Evolutionary conservation across 768 basidiomycete genomes (phyloP), one percentile per base, ranked within the genome.

Genomic region (Leccinum pellstonianum): DNA sequence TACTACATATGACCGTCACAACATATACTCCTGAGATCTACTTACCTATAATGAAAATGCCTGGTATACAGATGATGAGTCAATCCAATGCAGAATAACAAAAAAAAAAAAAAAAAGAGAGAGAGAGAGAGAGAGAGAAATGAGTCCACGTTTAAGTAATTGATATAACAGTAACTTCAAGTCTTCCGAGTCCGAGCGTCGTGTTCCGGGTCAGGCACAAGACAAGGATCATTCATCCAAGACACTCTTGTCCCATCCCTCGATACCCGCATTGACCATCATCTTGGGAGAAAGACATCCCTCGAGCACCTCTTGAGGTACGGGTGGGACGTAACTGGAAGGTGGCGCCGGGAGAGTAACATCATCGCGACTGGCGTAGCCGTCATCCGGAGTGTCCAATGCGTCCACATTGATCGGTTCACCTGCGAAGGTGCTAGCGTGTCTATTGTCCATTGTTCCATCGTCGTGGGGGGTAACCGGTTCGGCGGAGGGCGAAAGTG

Each of bases 211-310:
- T 41, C 1, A 41, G 17, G 38, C 17, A 41, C 38, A 41, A 41
- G 38, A 17, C 15, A 38, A 38, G 37, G 37, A 7, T 38, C 15
- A 38, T 17, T 8, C 15, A 2, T n/a, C 38, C 17, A 41, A 15
- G 9, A 41, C 17, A 41, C 17, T 41, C 17, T 41, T 27, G 9
- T 54, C 43, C 63, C 63, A 64, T n/a, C 55, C 52, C 29, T 64
- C 61, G 14, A 59, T 10, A 9, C 53, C 49, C 0, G 47, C 41
- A 2, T 57, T 33, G 29, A 54, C 19, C 63, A 66, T 64, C 60
- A 23, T 60, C 8, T 65, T 59, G 0, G 64, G 60, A 14, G 43
- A 62, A 6, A 62, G 33, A 33, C 55, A 64, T 9, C 56, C 58
- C 14, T 60, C 55, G 8, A 41, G 15, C 8, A n/a, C 17, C 3